Evolutionary conservation across 805 yeast species (phyloP), one percentile per base, ranked within the genome.

Genomic region (Candida silvicultrix): DNA sequence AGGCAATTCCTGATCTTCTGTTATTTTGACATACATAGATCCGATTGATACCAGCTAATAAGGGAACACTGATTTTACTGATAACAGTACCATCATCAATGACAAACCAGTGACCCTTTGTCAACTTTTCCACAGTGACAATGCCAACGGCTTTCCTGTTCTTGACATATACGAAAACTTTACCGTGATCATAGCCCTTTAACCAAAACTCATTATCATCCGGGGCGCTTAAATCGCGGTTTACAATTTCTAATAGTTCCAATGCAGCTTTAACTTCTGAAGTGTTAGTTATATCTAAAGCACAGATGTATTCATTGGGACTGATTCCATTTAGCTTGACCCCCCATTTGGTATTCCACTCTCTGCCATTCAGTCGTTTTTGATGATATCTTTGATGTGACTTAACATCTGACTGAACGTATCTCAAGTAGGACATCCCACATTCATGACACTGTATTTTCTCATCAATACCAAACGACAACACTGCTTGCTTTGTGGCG

Each of bases 181-280:
- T 49, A 4, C 50, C 53, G 1, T 52, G 48, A 19, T 57, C 64
- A 11, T 18, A 3, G 7, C 38, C 38, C 11, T 35, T 35, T 5
- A 6, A 38, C 77, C 77, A 71, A 41, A 67, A 67, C 1, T 57
- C 62, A 47, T 70, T 68, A 48, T 70, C 74, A 54, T 71, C 70
- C 18, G 80, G 83, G 0, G 90, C 89, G 60, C 73, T 76, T 41
- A 85, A 63, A 50, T 78, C 85, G 7, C 64, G 67, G 57, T 85
- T 83, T 8, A 78, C 85, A 58, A 81, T 63, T 1, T 66, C 63
- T 47, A 85, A 58, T 4, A 81, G 56, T 25, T 70, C 73, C 32
- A 63, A 42, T 1, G 70, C 60, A 1, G 70, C 65, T 10, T 52
- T 50, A 1, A 58, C 66, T 45, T 70, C 76, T 15, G 56, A 52